Evolutionary conservation across 208 protist genomes (phyloP).

Genomic region (Histomonas meleagridis): DNA sequence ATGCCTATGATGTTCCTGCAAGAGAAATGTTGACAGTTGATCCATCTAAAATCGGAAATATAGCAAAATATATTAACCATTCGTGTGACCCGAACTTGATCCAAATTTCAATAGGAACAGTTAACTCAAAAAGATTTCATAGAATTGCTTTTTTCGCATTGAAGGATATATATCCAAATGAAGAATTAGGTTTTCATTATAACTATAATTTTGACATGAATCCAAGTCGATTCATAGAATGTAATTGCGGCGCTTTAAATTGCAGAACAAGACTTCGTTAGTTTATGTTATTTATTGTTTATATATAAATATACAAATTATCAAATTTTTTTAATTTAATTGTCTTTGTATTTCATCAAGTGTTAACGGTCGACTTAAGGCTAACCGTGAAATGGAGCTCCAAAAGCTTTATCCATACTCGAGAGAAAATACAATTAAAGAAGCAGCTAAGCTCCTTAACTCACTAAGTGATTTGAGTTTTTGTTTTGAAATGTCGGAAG

Average conservation of each 20-base stretch:
- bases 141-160: constrained; percentile 1
- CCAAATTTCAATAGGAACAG: neutral
- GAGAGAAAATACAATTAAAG: too few species aligned
- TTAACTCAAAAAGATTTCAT: neutral
- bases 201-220: neutral
- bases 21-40: constrained; percentile 39
- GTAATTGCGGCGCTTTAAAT: neutral
- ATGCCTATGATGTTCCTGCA: neutral
- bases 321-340: too few species aligned
- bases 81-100: constrained; percentile 47
- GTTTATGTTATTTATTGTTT: too few species aligned
- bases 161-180: constrained; percentile 22
- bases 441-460: too few species aligned
- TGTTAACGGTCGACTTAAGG: too few species aligned
- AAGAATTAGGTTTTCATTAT: constrained; percentile 25
- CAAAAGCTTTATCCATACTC: too few species aligned
- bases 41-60: constrained; percentile 40
- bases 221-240: neutral
- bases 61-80: constrained; percentile 47
- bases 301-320: too few species aligned
- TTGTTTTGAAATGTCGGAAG: too few species aligned
- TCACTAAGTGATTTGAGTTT: too few species aligned
- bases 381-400: too few species aligned
- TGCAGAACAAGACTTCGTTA: neutral
- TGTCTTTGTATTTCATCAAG: too few species aligned